These are phyloP conservation scores for Hypoxylon sp. DNA, from an alignment of 2,329 filamentous ascomycete species.

Conservation along the genomic window DNA sequence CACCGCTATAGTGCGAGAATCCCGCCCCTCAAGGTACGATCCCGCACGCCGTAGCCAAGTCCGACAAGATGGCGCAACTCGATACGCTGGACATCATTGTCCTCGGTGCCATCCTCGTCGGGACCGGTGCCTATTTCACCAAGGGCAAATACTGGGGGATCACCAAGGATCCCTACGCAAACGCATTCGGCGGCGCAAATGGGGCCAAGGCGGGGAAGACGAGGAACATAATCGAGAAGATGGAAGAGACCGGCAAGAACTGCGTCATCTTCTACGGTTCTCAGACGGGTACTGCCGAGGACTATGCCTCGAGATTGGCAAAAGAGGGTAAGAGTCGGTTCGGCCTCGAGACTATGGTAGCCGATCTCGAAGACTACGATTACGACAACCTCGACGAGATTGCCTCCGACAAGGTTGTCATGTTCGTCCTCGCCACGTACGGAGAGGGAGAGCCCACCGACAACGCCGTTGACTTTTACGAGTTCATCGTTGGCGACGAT, in stretches of 20 bases:
- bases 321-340: conserved; percentile 98
- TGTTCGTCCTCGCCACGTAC: conserved; percentile 97
- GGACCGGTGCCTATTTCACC: conserved; percentile 94
- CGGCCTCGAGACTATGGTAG: conserved; percentile 97
- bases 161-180: conserved; percentile 86
- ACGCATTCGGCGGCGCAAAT: conserved; percentile 73
- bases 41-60: conserved; percentile 4
- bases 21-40: conserved; percentile 5
- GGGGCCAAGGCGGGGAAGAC: conserved; percentile 82
- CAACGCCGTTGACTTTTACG: conserved; percentile 98
- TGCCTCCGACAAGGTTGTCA: conserved; percentile 86
- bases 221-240: conserved; percentile 91
- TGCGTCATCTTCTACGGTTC: conserved; percentile 99
- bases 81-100: conserved; percentile 95
- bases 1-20: conserved; percentile 2
- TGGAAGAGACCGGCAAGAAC: conserved; percentile 96
- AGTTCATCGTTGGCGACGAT: conserved; percentile 88
- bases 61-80: conserved; percentile 83
- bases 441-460: conserved; percentile 98
- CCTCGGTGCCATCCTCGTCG: conserved; percentile 82
- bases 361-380: conserved; percentile 97
- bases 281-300: conserved; percentile 97
- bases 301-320: conserved; percentile 93
- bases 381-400: conserved; percentile 91
- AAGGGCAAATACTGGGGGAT: conserved; percentile 95